Conservation (phyloP, 495 filamentous ascomycete genomes). For the Friedmanniomyces simplex region DNA sequence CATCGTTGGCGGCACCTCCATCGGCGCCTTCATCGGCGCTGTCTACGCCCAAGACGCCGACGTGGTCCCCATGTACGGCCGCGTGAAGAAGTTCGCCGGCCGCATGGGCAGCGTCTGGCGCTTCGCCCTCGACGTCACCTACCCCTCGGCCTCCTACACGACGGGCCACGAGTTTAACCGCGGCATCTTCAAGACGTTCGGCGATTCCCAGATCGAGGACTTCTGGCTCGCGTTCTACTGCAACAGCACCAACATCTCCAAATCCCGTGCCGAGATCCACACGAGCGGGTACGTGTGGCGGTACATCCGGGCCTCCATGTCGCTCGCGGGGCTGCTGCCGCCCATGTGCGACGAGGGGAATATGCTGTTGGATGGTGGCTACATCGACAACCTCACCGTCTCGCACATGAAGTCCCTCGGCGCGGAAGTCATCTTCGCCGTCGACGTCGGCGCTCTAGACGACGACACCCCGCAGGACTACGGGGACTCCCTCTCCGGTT, state of each 20-base stretch:
- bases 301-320: slow-evolving; percentile 93
- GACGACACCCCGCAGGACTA: slow-evolving; percentile 83
- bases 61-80: slow-evolving; percentile 89
- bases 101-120: slow-evolving; percentile 97
- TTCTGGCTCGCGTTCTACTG: slow-evolving; percentile 99
- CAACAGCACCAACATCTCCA: slow-evolving; percentile 96
- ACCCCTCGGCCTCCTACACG: slow-evolving; percentile 81
- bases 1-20: slow-evolving; percentile 91
- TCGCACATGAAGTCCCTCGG: slow-evolving; percentile 94
- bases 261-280: slow-evolving; percentile 79
- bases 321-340: slow-evolving; percentile 80
- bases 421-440: slow-evolving; percentile 85
- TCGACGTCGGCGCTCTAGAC: slow-evolving; percentile 86
- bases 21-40: slow-evolving; percentile 93
- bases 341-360: slow-evolving; percentile 93
- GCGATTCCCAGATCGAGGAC: slow-evolving; percentile 92
- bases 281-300: slow-evolving; percentile 94
- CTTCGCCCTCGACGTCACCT: slow-evolving; percentile 89
- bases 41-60: slow-evolving; percentile 94
- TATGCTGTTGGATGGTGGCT: slow-evolving; percentile 93
- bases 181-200: slow-evolving; percentile 97
- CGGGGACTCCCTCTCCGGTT: slow-evolving; percentile 87
- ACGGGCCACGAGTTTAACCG: slow-evolving; percentile 98
- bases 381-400: slow-evolving; percentile 94
- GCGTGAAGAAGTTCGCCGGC: slow-evolving; percentile 92